These are phyloP conservation scores for Lasiosphaeris hirsuta DNA, from an alignment of 495 filamentous ascomycete genomes.

Conservation along the genomic window DNA sequence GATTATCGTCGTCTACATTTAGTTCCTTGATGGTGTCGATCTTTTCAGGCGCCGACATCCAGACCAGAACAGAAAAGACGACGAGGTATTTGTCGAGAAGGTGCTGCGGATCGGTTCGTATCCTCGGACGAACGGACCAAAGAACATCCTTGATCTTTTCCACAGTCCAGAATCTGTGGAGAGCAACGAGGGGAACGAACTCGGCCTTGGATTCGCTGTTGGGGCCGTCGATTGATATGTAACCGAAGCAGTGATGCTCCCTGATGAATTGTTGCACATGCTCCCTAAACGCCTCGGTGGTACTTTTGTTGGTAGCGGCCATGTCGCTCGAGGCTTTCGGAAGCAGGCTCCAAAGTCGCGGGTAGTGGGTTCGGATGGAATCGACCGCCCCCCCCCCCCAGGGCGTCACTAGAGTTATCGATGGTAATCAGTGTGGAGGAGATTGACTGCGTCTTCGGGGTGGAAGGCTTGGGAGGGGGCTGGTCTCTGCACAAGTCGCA, in stretches of 20 bases:
- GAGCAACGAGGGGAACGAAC: constrained; percentile 4
- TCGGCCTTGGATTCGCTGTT: not conserved
- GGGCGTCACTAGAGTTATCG: no score
- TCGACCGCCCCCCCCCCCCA: no score
- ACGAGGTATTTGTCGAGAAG: constrained; percentile 3
- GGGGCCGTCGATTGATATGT: not conserved
- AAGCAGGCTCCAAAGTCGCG: no score
- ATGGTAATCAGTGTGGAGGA: no score
- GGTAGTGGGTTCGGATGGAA: no score
- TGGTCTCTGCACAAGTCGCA: no score
- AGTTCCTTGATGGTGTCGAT: constrained; percentile 4
- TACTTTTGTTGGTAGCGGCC: not conserved
- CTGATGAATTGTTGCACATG: not conserved
- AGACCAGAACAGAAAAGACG: constrained; percentile 3
- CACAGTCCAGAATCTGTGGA: not conserved
- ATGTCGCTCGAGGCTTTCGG: not conserved
- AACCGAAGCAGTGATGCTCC: not conserved
- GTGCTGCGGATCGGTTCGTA: not conserved
- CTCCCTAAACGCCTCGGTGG: not conserved
- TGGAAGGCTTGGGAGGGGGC: no score
- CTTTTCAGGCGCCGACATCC: not conserved
- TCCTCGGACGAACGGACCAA: not conserved
- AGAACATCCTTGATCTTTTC: constrained; percentile 4
- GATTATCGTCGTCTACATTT: not conserved
- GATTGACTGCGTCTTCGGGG: no score